These are phyloP conservation scores for Ascochyta viciae-villosae DNA, from an alignment of 2,329 filamentous ascomycete genomes.

Conservation along the genomic window DNA sequence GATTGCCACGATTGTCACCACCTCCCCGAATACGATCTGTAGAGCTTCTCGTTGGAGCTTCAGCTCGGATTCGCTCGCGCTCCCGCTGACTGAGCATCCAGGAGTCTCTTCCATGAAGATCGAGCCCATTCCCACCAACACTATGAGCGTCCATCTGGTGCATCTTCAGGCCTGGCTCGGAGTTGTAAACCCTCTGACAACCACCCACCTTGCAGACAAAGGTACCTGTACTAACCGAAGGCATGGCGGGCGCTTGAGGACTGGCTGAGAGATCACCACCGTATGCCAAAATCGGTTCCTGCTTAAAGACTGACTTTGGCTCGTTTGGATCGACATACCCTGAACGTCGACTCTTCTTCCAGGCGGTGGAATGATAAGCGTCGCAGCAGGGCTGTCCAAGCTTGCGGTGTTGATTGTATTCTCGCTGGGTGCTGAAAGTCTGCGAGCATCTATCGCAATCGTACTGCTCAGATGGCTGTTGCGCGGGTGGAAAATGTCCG, in stretches of 20 bases:
- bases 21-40: conserved; percentile 2
- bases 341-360: conserved; percentile 3
- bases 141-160: conserved; percentile 34
- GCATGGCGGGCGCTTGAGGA: conserved; percentile 25
- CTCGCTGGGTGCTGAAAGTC: conserved; percentile 15
- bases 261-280: conserved; percentile 5
- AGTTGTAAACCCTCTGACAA: conserved; percentile 28
- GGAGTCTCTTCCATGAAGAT: conserved; percentile 29
- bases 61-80: conserved; percentile 24
- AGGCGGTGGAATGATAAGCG: conserved; percentile 6
- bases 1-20: background rate
- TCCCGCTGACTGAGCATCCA: conserved; percentile 30
- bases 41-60: conserved; percentile 18
- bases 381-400: conserved; percentile 25
- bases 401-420: conserved; percentile 21
- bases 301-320: conserved; percentile 4
- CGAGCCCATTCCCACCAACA: conserved; percentile 28
- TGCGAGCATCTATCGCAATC: conserved; percentile 22
- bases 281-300: conserved; percentile 5
- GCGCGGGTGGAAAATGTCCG: conserved; percentile 14
- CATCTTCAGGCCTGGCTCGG: conserved; percentile 27
- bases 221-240: conserved; percentile 20
- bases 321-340: conserved; percentile 22
- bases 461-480: background rate
- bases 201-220: conserved; percentile 22